Percentiles rank a stretch among this genome's conserved stretches.
phyloP scores from a whole-genome alignment of 257 asterid species.

The Orobanche coerulescens region DNA sequence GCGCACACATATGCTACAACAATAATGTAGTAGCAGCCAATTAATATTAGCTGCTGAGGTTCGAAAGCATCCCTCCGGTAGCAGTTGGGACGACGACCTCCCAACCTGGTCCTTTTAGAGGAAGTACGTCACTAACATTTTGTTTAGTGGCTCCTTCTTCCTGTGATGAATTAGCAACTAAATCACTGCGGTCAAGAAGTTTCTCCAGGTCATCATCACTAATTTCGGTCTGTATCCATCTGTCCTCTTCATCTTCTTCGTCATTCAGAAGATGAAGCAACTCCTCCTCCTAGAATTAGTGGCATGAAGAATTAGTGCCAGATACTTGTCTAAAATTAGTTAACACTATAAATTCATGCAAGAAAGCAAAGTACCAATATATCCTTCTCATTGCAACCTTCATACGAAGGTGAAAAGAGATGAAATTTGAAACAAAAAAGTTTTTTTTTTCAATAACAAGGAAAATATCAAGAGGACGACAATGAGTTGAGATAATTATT shows the following conservation, averaged over 20 bases:
- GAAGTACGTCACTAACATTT: slow-evolving; percentile 25
- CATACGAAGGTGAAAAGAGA: too few species aligned
- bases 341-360: too few species aligned
- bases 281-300: slow-evolving; percentile 65
- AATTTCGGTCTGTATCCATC: slow-evolving; percentile 76
- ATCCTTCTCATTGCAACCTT: too few species aligned
- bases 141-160: slow-evolving; percentile 18
- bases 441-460: too few species aligned
- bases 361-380: too few species aligned
- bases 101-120: slow-evolving; percentile 99
- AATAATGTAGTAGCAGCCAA: background rate
- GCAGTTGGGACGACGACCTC: slow-evolving; percentile 82
- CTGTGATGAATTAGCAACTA: slow-evolving; percentile 23
- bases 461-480: too few species aligned
- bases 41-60: slow-evolving; percentile 47
- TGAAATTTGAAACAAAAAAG: too few species aligned
- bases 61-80: slow-evolving; percentile 79
- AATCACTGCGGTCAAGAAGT: slow-evolving; percentile 78
- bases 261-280: slow-evolving; percentile 67
- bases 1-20: background rate
- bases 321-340: too few species aligned
- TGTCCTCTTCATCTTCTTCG: slow-evolving; percentile 63
- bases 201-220: slow-evolving; percentile 69
- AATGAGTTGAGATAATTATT: too few species aligned
- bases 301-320: too few species aligned